Evolutionary conservation across 1,284 basidiomycete genomes (phyloP).

Genomic region (Tilletia setariae): DNA sequence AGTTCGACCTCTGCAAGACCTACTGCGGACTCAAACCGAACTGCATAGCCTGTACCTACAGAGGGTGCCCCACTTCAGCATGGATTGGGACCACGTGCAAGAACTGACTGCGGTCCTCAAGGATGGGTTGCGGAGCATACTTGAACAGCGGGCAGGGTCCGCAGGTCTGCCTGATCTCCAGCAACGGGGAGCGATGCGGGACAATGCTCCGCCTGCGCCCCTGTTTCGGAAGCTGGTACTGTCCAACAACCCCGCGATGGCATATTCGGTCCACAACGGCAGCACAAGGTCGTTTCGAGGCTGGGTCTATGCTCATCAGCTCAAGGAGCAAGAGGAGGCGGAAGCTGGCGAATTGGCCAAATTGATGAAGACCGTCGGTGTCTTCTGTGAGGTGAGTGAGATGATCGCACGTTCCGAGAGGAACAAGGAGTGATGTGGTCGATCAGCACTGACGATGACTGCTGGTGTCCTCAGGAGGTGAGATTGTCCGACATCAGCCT

Average conservation of each 20-base stretch:
- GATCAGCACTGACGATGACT: too few species aligned
- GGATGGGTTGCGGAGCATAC: neutral
- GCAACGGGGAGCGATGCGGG: too few species aligned
- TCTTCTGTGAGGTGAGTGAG: neutral
- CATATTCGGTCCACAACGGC: neutral
- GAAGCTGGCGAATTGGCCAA: neutral
- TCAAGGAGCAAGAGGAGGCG: neutral
- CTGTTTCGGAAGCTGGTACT: neutral
- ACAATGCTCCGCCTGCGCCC: neutral
- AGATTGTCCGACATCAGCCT: neutral
- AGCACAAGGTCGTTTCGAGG: neutral
- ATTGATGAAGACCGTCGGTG: slow-evolving; percentile 5
- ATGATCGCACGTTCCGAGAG: neutral
- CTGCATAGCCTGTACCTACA: slow-evolving; percentile 12
- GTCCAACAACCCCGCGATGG: neutral
- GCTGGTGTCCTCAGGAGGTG: neutral
- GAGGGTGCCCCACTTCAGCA: neutral
- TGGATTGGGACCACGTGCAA: neutral
- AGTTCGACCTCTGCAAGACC: neutral
- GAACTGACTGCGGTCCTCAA: neutral
- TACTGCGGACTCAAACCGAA: neutral
- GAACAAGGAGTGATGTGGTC: neutral
- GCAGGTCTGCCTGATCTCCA: neutral
- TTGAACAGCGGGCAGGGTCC: neutral
- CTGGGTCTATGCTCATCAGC: neutral